Evolutionary conservation across 371 early-diverging fungal species (phyloP).

Genomic region (Chytridium lagenaria): DNA sequence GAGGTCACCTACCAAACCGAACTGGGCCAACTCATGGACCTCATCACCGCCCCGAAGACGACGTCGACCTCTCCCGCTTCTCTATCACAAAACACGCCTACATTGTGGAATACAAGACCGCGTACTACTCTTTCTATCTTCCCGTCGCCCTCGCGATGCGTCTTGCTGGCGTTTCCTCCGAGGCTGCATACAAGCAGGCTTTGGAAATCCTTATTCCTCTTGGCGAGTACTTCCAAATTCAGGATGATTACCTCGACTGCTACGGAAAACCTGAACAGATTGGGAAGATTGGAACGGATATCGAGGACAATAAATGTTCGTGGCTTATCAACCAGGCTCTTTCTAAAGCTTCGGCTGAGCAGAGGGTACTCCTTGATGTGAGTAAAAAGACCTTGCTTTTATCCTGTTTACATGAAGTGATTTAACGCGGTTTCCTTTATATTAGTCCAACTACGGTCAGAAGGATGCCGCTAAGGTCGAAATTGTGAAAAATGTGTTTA

Average conservation of each 20-base stretch:
- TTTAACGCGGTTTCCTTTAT: not conserved
- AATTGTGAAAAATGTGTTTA: constrained; percentile 82
- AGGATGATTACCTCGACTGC: constrained; percentile 96
- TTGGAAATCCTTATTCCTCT: constrained; percentile 86
- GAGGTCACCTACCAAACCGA: constrained; percentile 92
- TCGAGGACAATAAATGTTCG: constrained; percentile 98
- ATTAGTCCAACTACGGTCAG: constrained; percentile 85
- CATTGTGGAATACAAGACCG: constrained; percentile 97
- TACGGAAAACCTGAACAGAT: constrained; percentile 86
- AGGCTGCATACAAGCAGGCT: constrained; percentile 79
- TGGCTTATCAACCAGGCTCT: constrained; percentile 96
- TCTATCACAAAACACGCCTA: constrained; percentile 86
- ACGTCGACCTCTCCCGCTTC: constrained; percentile 88
- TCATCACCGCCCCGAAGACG: constrained; percentile 96
- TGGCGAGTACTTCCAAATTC: constrained; percentile 97
- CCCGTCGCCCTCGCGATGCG: constrained; percentile 94
- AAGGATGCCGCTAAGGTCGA: constrained; percentile 76
- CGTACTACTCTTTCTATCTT: constrained; percentile 98
- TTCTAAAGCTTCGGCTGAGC: constrained; percentile 72
- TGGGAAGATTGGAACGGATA: constrained; percentile 98
- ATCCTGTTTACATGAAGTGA: too few species aligned
- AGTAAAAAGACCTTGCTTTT: constrained; percentile 10
- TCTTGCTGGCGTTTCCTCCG: constrained; percentile 82
- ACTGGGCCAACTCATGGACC: constrained; percentile 95
- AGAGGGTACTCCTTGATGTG: constrained; percentile 84